Evolutionary conservation across 176 grass and related monocot genomes (phyloP).

Genomic region (Triticum urartu): DNA sequence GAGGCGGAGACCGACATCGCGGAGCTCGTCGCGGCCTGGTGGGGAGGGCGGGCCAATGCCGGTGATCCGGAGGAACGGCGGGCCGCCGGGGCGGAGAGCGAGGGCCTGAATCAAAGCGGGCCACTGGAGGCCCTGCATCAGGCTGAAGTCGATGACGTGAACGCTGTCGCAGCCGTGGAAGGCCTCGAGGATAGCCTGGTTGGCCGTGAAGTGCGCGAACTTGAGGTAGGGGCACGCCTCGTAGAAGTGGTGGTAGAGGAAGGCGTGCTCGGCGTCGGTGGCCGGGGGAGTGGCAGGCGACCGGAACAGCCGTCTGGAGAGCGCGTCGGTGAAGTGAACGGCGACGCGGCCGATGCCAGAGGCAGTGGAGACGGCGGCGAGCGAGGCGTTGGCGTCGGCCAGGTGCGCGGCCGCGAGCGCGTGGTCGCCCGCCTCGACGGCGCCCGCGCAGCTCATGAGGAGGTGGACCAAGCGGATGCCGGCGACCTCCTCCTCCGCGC

Average conservation of each 20-base stretch:
- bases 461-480: constrained; percentile 83
- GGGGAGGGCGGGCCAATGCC: constrained; percentile 85
- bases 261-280: constrained; percentile 28
- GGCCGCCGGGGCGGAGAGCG: constrained; percentile 78
- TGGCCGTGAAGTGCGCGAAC: constrained; percentile 97
- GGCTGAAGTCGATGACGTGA: constrained; percentile 90
- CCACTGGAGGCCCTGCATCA: constrained; percentile 97
- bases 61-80: constrained; percentile 78
- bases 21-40: constrained; percentile 67
- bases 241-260: constrained; percentile 92
- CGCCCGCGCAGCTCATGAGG: constrained; percentile 90
- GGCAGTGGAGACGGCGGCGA: constrained; percentile 44
- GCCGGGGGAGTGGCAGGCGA: neutral
- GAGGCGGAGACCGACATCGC: constrained; percentile 75
- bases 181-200: constrained; percentile 92
- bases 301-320: constrained; percentile 58
- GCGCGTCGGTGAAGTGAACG: constrained; percentile 71
- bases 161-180: constrained; percentile 61
- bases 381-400: constrained; percentile 46
- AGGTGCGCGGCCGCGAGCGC: constrained; percentile 40
- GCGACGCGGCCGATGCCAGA: constrained; percentile 86
- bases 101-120: constrained; percentile 88
- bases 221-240: constrained; percentile 95
- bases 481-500: constrained; percentile 66
- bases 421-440: constrained; percentile 52